Percentiles rank a stretch among this genome's conserved stretches.
Evolutionary conservation across 306 rosid species (phyloP).

Genomic region (Abrus pulchellus): DNA sequence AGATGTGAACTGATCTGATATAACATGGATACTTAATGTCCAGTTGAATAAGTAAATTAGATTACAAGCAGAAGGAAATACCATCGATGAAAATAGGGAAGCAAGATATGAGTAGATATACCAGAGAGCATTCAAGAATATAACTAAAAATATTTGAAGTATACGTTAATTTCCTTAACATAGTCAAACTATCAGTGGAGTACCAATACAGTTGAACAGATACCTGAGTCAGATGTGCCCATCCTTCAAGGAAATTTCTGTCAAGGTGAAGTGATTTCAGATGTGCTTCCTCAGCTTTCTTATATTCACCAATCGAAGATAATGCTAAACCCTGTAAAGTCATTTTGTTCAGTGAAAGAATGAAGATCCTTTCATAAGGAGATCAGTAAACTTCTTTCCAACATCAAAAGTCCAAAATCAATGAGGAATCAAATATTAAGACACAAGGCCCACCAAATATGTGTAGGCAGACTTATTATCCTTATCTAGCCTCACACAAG

Average conservation of each 20-base stretch:
- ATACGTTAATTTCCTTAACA: conserved; percentile 1
- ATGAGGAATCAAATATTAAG: conserved; percentile 33
- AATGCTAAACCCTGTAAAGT: conserved; percentile 83
- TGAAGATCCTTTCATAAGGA: not conserved
- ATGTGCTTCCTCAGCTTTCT: conserved; percentile 87
- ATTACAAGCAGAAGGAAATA: conserved; percentile 24
- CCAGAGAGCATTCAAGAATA: conserved; percentile 42
- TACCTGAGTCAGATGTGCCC: conserved; percentile 95
- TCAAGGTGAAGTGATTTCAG: conserved; percentile 76
- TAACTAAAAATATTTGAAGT: conserved; percentile 36
- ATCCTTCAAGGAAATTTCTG: conserved; percentile 84
- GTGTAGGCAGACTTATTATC: conserved; percentile 82
- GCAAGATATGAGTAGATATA: conserved; percentile 23
- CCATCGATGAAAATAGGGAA: conserved; percentile 14
- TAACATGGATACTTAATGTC: conserved; percentile 39
- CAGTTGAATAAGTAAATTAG: conserved; percentile 26
- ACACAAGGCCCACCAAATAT: conserved; percentile 71
- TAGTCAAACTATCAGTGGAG: conserved; percentile 2
- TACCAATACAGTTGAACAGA: conserved; percentile 1
- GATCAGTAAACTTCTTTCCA: conserved; percentile 2
- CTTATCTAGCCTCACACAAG: conserved; percentile 79
- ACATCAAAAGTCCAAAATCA: conserved; percentile 45
- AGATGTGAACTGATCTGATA: conserved; percentile 40
- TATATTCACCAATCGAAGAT: conserved; percentile 85
- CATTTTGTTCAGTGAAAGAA: conserved; percentile 49